A percentile compares a stretch with the other conserved stretches of the same genome.
These are phyloP conservation scores for Aspergillus hancockii DNA, from an alignment of 495 filamentous ascomycete species.

Conservation along the genomic window DNA sequence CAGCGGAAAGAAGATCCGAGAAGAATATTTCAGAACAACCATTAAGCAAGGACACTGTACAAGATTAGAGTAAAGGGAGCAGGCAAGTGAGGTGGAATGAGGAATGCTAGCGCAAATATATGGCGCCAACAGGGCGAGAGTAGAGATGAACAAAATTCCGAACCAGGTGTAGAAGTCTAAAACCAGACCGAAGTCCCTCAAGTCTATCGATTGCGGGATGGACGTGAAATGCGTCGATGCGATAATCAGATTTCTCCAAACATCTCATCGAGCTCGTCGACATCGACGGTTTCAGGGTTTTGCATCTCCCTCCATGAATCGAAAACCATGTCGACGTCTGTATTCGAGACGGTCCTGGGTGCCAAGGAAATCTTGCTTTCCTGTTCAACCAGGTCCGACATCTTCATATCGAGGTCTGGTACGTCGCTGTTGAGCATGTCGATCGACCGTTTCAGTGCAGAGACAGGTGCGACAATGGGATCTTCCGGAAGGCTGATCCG, in stretches of 20 bases:
- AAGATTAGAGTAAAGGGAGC: constrained; percentile 20
- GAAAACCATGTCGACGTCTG: constrained; percentile 35
- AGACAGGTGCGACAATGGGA: constrained; percentile 32
- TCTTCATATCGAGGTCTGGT: constrained; percentile 47
- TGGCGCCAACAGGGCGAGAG: constrained; percentile 5
- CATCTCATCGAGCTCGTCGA: constrained; percentile 91
- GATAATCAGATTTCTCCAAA: constrained; percentile 54
- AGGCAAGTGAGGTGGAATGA: not conserved
- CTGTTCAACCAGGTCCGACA: constrained; percentile 46
- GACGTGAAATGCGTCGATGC: not conserved
- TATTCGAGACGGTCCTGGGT: constrained; percentile 48
- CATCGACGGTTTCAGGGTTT: constrained; percentile 84
- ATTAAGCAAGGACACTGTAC: constrained; percentile 34
- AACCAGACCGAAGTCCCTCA: not conserved
- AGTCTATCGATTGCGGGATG: not conserved
- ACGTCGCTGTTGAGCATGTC: constrained; percentile 47
- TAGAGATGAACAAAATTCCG: constrained; percentile 16
- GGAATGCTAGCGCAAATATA: not conserved
- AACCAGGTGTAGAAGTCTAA: not conserved
- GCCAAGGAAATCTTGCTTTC: constrained; percentile 42
- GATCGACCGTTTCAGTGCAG: constrained; percentile 44
- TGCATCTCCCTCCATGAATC: constrained; percentile 63
- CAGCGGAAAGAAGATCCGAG: constrained; percentile 18
- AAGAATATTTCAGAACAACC: constrained; percentile 17
- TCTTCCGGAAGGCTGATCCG: constrained; percentile 41